Percentiles rank a stretch among this genome's conserved stretches.
phyloP scores from a whole-genome alignment of 371 early-diverging fungal species.

The Fennellomyces sp. region DNA sequence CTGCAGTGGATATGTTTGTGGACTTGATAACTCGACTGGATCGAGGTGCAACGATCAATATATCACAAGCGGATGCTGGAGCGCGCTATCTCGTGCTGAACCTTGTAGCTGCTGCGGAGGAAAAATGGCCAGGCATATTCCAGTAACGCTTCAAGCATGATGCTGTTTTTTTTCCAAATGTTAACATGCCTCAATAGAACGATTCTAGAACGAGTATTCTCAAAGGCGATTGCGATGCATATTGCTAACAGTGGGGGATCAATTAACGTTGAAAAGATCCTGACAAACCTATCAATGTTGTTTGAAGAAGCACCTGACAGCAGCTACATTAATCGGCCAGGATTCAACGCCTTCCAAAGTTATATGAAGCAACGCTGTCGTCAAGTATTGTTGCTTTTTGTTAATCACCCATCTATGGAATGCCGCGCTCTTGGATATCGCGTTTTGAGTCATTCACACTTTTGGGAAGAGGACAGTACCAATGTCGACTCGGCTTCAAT shows the following conservation, averaged over 20 bases:
- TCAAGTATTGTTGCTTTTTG: conserved; percentile 40
- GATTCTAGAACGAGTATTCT: conserved; percentile 38
- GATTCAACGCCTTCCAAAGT: conserved; percentile 31
- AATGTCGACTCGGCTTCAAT: conserved; percentile 16
- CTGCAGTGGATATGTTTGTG: conserved; percentile 32
- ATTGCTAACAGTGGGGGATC: conserved; percentile 41
- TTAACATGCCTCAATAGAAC: conserved; percentile 13
- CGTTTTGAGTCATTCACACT: conserved; percentile 29
- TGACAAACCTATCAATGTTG: conserved; percentile 37
- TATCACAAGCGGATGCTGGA: conserved; percentile 13
- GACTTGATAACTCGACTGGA: conserved; percentile 32
- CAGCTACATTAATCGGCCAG: conserved; percentile 3
- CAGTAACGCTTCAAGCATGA: conserved; percentile 14
- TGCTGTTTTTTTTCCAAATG: neutral
- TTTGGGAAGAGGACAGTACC: conserved; percentile 27
- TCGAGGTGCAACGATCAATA: conserved; percentile 4
- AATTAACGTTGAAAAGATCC: conserved; percentile 38
- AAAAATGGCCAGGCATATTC: conserved; percentile 44
- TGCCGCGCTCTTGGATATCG: conserved; percentile 45
- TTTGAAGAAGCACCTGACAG: conserved; percentile 23
- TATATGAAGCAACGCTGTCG: conserved; percentile 41
- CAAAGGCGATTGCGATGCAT: conserved; percentile 46
- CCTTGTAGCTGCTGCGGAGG: conserved; percentile 33
- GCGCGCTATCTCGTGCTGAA: conserved; percentile 32
- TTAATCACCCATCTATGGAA: conserved; percentile 48